phyloP scores from a whole-genome alignment of 257 asterid species.

The Ilex aquifolium region DNA sequence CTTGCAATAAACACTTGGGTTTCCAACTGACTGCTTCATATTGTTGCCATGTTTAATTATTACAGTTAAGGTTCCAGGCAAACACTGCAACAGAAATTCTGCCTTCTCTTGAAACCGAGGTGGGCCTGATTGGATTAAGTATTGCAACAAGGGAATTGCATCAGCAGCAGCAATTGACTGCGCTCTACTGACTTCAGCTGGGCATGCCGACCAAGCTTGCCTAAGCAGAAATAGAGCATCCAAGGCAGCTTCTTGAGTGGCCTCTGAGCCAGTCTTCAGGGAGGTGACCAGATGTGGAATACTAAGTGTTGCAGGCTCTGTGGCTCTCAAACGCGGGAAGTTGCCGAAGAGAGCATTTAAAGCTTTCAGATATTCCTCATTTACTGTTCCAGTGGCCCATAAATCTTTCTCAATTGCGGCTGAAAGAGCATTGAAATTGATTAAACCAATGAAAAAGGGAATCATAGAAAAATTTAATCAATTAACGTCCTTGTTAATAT shows the following conservation, averaged over 20 bases:
- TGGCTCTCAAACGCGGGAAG: neutral
- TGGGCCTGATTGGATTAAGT: neutral
- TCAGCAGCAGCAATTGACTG: neutral
- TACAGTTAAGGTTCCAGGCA: neutral
- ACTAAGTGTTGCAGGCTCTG: neutral
- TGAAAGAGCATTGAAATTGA: neutral
- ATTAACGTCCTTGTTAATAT: too few relatives aligned
- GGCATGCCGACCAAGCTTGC: neutral
- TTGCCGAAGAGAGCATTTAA: neutral
- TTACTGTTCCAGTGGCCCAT: neutral
- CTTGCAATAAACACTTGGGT: neutral
- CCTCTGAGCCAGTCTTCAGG: neutral
- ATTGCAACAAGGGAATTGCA: neutral
- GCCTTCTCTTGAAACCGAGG: neutral
- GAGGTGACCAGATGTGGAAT: neutral
- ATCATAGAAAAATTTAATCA: too few relatives aligned
- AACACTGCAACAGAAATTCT: neutral
- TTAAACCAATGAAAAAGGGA: too few relatives aligned
- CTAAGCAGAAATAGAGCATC: neutral
- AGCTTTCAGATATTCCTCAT: neutral
- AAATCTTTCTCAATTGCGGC: neutral
- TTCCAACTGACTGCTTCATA: neutral
- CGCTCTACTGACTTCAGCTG: neutral
- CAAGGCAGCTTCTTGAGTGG: neutral
- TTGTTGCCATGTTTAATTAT: neutral